Conservation (phyloP, 305 asterid genomes). For the Salvia sclarea region DNA sequence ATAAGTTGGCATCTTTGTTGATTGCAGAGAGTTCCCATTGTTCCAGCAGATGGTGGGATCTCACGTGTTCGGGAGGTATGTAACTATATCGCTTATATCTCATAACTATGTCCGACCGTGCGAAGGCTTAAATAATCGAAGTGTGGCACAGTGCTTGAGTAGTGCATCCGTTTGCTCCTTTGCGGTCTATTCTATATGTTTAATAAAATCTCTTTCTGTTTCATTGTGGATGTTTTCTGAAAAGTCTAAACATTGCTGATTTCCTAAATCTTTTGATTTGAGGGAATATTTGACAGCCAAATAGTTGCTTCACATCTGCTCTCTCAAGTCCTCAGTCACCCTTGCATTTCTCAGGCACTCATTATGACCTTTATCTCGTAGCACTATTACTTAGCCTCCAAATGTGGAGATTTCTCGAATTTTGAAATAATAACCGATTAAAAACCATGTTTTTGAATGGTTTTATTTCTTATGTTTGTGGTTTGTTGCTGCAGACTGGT, state of each 20-base stretch:
- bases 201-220: neutral
- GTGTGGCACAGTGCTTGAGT: no score
- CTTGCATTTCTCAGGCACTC: neutral
- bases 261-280: neutral
- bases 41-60: constrained; percentile 59
- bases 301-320: neutral
- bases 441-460: no score
- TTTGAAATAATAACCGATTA: no score
- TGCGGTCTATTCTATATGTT: neutral
- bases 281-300: no score
- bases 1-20: constrained; percentile 7
- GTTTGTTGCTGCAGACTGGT: constrained; percentile 46
- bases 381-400: neutral
- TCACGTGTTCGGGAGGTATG: constrained; percentile 62
- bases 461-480: neutral
- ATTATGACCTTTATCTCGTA: neutral
- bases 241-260: neutral
- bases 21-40: constrained; percentile 60
- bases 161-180: neutral
- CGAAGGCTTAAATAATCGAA: no score
- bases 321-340: neutral
- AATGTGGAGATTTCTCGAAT: neutral
- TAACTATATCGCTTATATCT: neutral
- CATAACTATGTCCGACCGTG: neutral
- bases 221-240: neutral